A percentile compares a stretch with the other conserved stretches of the same genome.
These are phyloP conservation scores for Viridothelium virens DNA, from an alignment of 495 filamentous ascomycete genomes.

Conservation along the genomic window DNA sequence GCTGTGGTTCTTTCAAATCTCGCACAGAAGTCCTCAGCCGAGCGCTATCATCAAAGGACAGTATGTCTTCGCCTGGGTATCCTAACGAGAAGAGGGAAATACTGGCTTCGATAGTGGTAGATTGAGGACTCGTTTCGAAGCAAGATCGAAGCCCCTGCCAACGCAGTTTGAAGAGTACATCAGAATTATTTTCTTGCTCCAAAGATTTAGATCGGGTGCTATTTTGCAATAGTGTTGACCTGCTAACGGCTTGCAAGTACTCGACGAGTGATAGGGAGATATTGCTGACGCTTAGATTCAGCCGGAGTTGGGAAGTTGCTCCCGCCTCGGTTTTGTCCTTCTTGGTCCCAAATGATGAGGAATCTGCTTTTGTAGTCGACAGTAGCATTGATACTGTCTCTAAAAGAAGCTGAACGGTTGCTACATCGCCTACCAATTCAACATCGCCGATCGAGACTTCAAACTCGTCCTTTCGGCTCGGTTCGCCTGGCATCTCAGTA, in stretches of 20 bases:
- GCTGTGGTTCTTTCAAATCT: constrained; percentile 46
- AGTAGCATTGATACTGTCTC: background rate
- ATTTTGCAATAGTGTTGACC: background rate
- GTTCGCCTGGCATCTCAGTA: background rate
- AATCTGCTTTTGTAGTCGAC: background rate
- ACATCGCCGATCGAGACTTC: constrained; percentile 12
- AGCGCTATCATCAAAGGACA: constrained; percentile 61
- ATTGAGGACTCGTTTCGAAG: background rate
- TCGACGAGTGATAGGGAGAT: background rate
- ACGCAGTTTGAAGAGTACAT: background rate
- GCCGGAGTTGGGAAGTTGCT: background rate
- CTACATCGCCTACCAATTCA: constrained; percentile 4
- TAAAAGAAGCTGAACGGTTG: constrained; percentile 11
- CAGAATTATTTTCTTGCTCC: background rate
- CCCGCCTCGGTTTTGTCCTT: background rate
- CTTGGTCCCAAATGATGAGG: background rate
- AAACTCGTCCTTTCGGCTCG: constrained; percentile 10
- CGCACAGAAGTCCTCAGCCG: constrained; percentile 65
- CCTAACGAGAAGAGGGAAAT: constrained; percentile 52
- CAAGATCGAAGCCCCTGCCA: background rate
- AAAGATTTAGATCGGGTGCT: background rate
- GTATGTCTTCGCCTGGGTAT: constrained; percentile 61
- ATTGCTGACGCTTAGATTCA: background rate
- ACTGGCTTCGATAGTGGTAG: background rate
- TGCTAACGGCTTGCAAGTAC: background rate